Conservation (phyloP, 768 basidiomycete genomes). For the Collybiopsis luxurians region DNA sequence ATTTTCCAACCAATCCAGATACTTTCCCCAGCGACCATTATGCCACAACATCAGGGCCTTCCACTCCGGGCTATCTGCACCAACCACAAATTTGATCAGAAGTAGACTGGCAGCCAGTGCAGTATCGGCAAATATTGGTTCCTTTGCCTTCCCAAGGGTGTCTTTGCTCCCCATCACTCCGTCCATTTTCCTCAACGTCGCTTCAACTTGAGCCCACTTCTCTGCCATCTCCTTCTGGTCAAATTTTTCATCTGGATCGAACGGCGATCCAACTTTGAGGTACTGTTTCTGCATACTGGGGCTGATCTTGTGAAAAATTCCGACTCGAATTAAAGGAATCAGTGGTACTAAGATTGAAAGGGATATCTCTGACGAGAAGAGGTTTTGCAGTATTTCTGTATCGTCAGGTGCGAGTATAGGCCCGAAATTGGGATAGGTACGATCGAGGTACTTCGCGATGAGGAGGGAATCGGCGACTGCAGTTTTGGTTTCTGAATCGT, state of each 20-base stretch:
- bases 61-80: constrained; percentile 26
- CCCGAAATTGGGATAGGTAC: constrained; percentile 35
- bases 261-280: not conserved
- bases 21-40: constrained; percentile 23
- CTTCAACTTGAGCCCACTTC: not conserved
- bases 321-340: not conserved
- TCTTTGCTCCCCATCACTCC: not conserved
- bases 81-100: constrained; percentile 17
- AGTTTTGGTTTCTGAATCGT: constrained; percentile 34
- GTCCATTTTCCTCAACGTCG: not conserved
- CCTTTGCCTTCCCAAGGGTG: constrained; percentile 13
- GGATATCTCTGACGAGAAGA: constrained; percentile 18
- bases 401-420: constrained; percentile 26
- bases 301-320: not conserved
- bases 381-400: constrained; percentile 28
- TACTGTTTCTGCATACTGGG: not conserved
- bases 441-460: constrained; percentile 45
- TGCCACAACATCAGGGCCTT: constrained; percentile 19
- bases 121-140: constrained; percentile 24
- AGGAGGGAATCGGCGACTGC: constrained; percentile 32
- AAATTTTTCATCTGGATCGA: not conserved
- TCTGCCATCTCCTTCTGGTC: not conserved
- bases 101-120: constrained; percentile 17
- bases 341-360: not conserved
- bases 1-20: not conserved